Conservation (phyloP, 192 early-diverging fungal genomes). For the Rhizophagus clarus region DNA sequence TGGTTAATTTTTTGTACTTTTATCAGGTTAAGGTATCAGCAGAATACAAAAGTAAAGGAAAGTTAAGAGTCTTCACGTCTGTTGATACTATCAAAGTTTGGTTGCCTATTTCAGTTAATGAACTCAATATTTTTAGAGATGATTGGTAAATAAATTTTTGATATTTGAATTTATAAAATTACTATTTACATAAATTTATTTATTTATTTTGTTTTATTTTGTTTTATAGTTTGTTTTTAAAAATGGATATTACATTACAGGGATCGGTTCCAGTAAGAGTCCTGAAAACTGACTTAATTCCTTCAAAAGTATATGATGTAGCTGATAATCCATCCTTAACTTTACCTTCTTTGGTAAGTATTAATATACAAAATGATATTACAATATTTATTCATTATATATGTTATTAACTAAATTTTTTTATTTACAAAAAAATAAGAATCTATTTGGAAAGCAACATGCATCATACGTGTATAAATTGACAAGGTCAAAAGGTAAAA, state of each 20-base stretch:
- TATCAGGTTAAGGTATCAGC: slow-evolving; percentile 50
- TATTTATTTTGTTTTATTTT: no score
- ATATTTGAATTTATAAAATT: not conserved
- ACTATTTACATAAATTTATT: not conserved
- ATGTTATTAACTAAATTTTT: not conserved
- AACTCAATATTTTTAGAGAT: slow-evolving; percentile 55
- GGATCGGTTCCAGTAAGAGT: slow-evolving; percentile 54
- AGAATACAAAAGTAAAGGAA: slow-evolving; percentile 47
- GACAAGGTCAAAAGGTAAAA: slow-evolving; percentile 45
- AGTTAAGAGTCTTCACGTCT: slow-evolving; percentile 43
- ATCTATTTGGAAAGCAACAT: slow-evolving; percentile 54
- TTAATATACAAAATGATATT: not conserved
- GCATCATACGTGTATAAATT: slow-evolving; percentile 61
- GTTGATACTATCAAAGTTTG: slow-evolving; percentile 53
- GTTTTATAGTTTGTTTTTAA: slow-evolving; percentile 24
- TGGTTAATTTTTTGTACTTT: slow-evolving; percentile 8
- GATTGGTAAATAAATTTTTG: slow-evolving; percentile 50
- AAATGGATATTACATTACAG: slow-evolving; percentile 28
- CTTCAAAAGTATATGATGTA: slow-evolving; percentile 47
- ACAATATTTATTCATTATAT: not conserved
- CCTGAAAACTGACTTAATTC: slow-evolving; percentile 45
- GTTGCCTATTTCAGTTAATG: slow-evolving; percentile 54
- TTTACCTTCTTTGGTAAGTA: slow-evolving; percentile 32
- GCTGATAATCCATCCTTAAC: slow-evolving; percentile 33
- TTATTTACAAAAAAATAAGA: slow-evolving; percentile 39